Percentiles rank a stretch among this genome's conserved stretches.
Conservation (phyloP, 2,329 filamentous ascomycete species). For the Elsinoe necatrix region DNA sequence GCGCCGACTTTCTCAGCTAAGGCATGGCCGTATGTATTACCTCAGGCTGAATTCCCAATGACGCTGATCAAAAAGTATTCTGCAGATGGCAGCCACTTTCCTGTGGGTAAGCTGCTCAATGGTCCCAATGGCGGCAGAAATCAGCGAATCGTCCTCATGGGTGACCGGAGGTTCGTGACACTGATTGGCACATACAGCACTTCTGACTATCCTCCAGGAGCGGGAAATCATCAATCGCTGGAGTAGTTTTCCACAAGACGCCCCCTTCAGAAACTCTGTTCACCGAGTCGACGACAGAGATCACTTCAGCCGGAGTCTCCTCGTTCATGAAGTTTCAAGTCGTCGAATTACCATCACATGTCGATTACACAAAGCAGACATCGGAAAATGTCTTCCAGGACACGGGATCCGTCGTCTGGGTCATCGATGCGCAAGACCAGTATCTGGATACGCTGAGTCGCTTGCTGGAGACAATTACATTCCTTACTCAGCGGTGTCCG, state of each 20-base stretch:
- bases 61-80: neutral
- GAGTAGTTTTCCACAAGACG: constrained; percentile 98
- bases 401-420: constrained; percentile 92
- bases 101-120: constrained; percentile 38
- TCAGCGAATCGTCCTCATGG: constrained; percentile 86
- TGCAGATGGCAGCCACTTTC: constrained; percentile 17
- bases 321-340: constrained; percentile 99
- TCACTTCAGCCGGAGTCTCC: constrained; percentile 90
- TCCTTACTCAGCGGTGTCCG: constrained; percentile 79
- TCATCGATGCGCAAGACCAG: constrained; percentile 96
- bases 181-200: constrained; percentile 15
- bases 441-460: constrained; percentile 85
- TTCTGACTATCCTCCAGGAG: constrained; percentile 51
- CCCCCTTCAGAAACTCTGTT: constrained; percentile 93
- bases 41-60: neutral
- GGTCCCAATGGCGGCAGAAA: constrained; percentile 54
- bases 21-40: neutral
- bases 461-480: constrained; percentile 80
- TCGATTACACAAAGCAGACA: constrained; percentile 81
- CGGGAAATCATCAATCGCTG: constrained; percentile 96
- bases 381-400: constrained; percentile 94
- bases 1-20: neutral
- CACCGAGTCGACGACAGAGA: constrained; percentile 85
- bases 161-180: constrained; percentile 68
- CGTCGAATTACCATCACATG: constrained; percentile 93